Evolutionary conservation across 257 asterid genomes (phyloP).

Genomic region (Nicotiana tomentosiformis): DNA sequence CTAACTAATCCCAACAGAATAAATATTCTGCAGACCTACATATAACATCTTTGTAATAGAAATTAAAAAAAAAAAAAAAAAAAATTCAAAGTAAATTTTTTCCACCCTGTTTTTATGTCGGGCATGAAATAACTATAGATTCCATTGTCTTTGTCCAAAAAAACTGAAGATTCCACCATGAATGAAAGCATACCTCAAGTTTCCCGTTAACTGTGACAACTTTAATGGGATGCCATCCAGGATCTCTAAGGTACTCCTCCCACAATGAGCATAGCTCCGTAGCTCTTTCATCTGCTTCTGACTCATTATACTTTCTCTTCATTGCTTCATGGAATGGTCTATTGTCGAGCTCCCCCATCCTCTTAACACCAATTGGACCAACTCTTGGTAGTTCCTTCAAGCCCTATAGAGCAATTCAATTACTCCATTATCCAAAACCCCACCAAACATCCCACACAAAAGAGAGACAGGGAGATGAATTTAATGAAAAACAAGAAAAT

Average conservation of each 20-base stretch:
- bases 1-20: not conserved
- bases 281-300: conserved; percentile 79
- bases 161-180: not conserved
- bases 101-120: not conserved
- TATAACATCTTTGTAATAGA: not conserved
- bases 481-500: conserved; percentile 1
- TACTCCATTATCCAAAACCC: conserved; percentile 11
- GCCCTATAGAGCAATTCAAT: conserved; percentile 40
- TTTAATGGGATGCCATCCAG: conserved; percentile 86
- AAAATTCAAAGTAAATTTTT: not conserved
- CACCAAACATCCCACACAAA: not conserved
- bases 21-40: not conserved
- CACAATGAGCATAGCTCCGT: conserved; percentile 74
- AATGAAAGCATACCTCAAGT: conserved; percentile 42
- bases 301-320: conserved; percentile 53
- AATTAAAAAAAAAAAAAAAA: not conserved
- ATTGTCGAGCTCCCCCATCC: conserved; percentile 87
- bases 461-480: not conserved
- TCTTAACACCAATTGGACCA: conserved; percentile 55
- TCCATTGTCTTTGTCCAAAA: not conserved
- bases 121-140: not conserved
- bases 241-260: conserved; percentile 92
- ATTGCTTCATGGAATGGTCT: conserved; percentile 71
- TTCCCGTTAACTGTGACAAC: conserved; percentile 48
- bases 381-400: conserved; percentile 48